These are phyloP conservation scores for Blyttiomyces sp. DNA, from an alignment of 371 early-diverging fungal genomes.

Conservation along the genomic window DNA sequence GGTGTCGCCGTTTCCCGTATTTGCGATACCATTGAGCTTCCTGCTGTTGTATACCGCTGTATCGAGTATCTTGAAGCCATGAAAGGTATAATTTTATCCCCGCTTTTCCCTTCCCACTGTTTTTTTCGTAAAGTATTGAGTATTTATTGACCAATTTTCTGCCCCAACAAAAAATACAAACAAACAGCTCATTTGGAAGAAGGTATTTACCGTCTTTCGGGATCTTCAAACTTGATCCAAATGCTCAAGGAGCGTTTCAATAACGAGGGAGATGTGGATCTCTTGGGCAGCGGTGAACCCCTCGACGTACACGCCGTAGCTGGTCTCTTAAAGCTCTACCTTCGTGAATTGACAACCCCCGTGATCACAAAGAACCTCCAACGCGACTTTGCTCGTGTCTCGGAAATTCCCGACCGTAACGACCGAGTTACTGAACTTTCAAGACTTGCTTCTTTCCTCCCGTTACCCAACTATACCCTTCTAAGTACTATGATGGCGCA, in stretches of 20 bases:
- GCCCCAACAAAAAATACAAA: not conserved
- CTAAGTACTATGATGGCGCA: slow-evolving; percentile 85
- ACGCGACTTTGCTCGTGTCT: slow-evolving; percentile 68
- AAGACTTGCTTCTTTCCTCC: slow-evolving; percentile 71
- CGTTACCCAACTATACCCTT: slow-evolving; percentile 82
- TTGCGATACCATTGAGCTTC: slow-evolving; percentile 74
- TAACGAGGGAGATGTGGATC: slow-evolving; percentile 57
- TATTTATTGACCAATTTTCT: not conserved
- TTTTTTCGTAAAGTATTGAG: not conserved
- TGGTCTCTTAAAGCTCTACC: slow-evolving; percentile 86
- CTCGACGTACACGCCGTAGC: slow-evolving; percentile 90
- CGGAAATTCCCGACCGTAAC: slow-evolving; percentile 67
- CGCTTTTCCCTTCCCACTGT: not conserved
- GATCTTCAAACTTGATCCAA: slow-evolving; percentile 68
- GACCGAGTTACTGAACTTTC: slow-evolving; percentile 75
- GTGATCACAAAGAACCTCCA: slow-evolving; percentile 78
- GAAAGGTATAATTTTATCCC: slow-evolving; percentile 46
- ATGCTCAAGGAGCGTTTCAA: slow-evolving; percentile 78
- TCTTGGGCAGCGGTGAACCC: slow-evolving; percentile 53
- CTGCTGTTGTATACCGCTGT: slow-evolving; percentile 89
- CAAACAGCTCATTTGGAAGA: slow-evolving; percentile 68
- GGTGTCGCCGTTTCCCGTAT: slow-evolving; percentile 34
- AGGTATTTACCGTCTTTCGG: slow-evolving; percentile 92
- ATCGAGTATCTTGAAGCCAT: slow-evolving; percentile 91
- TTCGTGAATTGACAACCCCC: slow-evolving; percentile 84